Evolutionary conservation across 1,284 basidiomycete genomes (phyloP).

Genomic region (Coniophora puteana): DNA sequence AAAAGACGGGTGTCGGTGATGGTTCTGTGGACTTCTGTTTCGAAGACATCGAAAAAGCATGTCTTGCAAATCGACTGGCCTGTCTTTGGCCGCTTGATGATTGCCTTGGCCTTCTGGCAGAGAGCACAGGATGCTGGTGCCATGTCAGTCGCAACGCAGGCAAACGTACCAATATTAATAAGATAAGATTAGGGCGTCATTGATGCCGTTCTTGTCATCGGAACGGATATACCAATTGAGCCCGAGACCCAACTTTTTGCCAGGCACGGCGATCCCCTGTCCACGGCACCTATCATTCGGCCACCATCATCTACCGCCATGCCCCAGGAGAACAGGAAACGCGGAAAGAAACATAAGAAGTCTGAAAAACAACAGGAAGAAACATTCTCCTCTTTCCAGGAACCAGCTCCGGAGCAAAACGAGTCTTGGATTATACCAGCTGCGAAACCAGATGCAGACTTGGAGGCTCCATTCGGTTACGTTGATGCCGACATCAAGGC

Average conservation of each 20-base stretch:
- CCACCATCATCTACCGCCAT: slow-evolving; percentile 31
- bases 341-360: slow-evolving; percentile 75
- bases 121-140: slow-evolving; percentile 69
- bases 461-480: slow-evolving; percentile 82
- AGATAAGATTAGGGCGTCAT: neutral
- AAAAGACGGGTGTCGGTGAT: slow-evolving; percentile 83
- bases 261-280: too few species aligned
- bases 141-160: slow-evolving; percentile 37
- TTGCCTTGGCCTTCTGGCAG: slow-evolving; percentile 76
- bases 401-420: slow-evolving; percentile 13
- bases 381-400: slow-evolving; percentile 11
- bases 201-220: too few species aligned
- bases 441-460: slow-evolving; percentile 36
- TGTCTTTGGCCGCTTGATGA: slow-evolving; percentile 94
- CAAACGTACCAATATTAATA: neutral
- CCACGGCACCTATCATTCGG: too few species aligned
- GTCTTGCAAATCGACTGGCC: slow-evolving; percentile 95
- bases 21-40: slow-evolving; percentile 97
- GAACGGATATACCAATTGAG: too few species aligned
- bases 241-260: too few species aligned
- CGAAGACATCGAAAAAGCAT: slow-evolving; percentile 96
- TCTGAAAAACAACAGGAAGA: slow-evolving; percentile 23
- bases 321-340: slow-evolving; percentile 74
- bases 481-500: slow-evolving; percentile 88
- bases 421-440: slow-evolving; percentile 62